These are phyloP conservation scores for Teunomyces cretensis DNA, from an alignment of 805 yeast species.

Conservation along the genomic window DNA sequence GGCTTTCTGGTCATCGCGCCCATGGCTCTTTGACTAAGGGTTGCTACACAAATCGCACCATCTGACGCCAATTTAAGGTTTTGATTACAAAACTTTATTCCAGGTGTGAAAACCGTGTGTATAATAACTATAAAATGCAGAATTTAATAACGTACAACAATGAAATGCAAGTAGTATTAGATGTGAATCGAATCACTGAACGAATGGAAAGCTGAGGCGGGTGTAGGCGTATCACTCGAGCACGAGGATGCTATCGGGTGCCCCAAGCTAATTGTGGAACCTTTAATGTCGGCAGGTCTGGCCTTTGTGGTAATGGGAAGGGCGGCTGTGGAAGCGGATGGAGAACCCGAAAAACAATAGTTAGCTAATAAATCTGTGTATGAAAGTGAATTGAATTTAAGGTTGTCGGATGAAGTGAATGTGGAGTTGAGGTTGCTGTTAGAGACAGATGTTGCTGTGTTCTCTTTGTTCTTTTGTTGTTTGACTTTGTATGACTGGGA, in stretches of 20 bases:
- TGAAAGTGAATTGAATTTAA: slow-evolving; percentile 22
- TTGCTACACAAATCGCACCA: too few species aligned
- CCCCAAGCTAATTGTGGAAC: background rate
- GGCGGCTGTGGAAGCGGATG: background rate
- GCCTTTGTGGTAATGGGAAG: background rate
- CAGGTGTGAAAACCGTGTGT: background rate
- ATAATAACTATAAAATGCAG: background rate
- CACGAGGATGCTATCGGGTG: slow-evolving; percentile 10
- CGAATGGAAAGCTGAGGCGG: slow-evolving; percentile 35
- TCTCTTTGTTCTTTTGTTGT: slow-evolving; percentile 4
- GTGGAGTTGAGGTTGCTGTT: slow-evolving; percentile 3
- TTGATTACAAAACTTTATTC: too few species aligned
- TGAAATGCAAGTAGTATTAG: slow-evolving; percentile 11
- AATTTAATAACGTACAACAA: background rate
- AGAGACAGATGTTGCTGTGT: background rate
- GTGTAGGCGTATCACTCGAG: slow-evolving; percentile 12
- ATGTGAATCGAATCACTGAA: slow-evolving; percentile 33
- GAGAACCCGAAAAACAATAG: slow-evolving; percentile 36
- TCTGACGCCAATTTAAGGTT: too few species aligned
- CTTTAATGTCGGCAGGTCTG: background rate
- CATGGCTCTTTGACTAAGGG: slow-evolving; percentile 23
- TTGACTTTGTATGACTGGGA: slow-evolving; percentile 28
- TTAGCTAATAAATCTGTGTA: slow-evolving; percentile 36
- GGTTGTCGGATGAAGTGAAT: slow-evolving; percentile 7
- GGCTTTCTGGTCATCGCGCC: slow-evolving; percentile 55